Percentiles rank a stretch among this genome's conserved stretches.
Evolutionary conservation across 2,329 filamentous ascomycete genomes (phyloP).

Genomic region (Fusarium austroafricanum): DNA sequence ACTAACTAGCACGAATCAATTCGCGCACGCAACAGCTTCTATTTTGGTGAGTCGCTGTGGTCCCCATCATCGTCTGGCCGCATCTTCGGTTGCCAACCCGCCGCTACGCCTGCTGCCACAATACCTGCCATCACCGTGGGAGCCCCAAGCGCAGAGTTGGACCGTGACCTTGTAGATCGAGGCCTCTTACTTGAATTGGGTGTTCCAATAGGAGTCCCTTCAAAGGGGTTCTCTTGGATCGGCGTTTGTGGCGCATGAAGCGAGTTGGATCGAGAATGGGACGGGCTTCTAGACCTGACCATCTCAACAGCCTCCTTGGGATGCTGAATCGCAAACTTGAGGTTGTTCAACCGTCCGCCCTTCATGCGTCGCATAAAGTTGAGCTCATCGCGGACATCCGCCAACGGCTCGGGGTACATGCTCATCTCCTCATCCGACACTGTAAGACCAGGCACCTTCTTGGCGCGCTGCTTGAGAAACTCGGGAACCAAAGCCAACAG

Average conservation of each 20-base stretch:
- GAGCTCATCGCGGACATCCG: constrained; percentile 83
- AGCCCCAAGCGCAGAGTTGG: constrained; percentile 78
- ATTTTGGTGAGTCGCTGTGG: constrained; percentile 42
- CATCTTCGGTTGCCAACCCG: constrained; percentile 77
- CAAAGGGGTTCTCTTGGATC: constrained; percentile 64
- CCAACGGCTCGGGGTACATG: constrained; percentile 76
- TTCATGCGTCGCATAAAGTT: constrained; percentile 83
- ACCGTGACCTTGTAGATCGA: constrained; percentile 72
- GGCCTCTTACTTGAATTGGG: constrained; percentile 73
- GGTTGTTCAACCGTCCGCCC: constrained; percentile 82
- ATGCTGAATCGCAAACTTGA: constrained; percentile 82
- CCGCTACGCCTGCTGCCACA: constrained; percentile 79
- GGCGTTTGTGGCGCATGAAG: constrained; percentile 72
- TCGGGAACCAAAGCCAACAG: constrained; percentile 65
- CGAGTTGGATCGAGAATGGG: constrained; percentile 73
- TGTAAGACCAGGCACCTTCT: constrained; percentile 64
- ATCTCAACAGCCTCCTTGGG: constrained; percentile 75
- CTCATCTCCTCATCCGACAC: constrained; percentile 76
- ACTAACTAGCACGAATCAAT: neutral
- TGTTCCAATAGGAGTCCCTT: constrained; percentile 61
- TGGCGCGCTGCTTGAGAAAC: constrained; percentile 62
- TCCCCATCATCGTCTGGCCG: constrained; percentile 45
- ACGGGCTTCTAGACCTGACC: constrained; percentile 70
- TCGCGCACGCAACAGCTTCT: constrained; percentile 31
- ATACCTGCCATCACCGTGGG: constrained; percentile 87